Conservation (phyloP, 768 basidiomycete genomes). For the Panaeolus papilionaceus region DNA sequence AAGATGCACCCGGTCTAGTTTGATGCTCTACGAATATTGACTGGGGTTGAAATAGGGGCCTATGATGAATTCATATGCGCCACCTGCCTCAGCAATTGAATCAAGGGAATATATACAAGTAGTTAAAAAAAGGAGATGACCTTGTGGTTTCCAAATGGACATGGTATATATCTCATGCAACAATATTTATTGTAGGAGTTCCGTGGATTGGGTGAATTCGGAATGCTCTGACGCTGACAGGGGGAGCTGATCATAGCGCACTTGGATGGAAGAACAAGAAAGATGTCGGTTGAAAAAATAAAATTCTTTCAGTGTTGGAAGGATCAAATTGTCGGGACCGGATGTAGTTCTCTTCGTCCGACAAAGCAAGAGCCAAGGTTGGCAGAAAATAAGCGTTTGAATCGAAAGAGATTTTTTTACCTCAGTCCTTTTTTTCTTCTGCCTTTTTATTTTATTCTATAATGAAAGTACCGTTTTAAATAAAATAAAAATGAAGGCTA, state of each 20-base stretch:
- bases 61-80: too few relatives aligned
- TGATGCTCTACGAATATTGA: too few relatives aligned
- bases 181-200: neutral
- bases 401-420: neutral
- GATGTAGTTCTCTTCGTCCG: neutral
- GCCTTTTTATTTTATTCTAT: neutral
- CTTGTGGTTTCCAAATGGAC: too few relatives aligned
- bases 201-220: too few relatives aligned
- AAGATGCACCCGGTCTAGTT: neutral
- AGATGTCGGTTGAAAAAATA: neutral
- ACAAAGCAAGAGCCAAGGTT: constrained; percentile 6
- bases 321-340: constrained; percentile 11
- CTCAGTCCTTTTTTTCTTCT: neutral
- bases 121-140: too few relatives aligned
- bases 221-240: neutral
- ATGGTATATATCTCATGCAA: neutral
- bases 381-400: neutral
- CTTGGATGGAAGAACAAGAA: neutral
- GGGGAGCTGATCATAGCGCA: neutral
- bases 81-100: too few relatives aligned
- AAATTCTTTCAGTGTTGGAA: neutral
- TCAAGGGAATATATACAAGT: too few relatives aligned
- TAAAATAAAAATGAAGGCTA: neutral
- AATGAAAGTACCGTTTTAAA: neutral
- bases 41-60: too few relatives aligned